Evolutionary conservation across 768 basidiomycete genomes (phyloP).

Genomic region (Scleroderma bovista): DNA sequence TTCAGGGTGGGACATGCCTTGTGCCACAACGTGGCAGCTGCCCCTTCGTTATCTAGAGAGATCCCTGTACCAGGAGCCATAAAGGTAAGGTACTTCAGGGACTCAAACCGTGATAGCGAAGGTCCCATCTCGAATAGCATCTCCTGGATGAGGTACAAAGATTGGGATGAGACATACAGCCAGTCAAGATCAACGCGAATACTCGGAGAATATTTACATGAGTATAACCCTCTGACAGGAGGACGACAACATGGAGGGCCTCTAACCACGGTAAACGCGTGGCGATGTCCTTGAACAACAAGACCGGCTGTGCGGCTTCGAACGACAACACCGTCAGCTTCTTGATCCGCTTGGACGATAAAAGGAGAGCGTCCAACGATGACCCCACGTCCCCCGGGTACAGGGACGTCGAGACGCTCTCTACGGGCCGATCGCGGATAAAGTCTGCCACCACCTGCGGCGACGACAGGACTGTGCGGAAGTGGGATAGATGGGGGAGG

Average conservation of each 20-base stretch:
- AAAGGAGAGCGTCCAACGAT: conserved; percentile 40
- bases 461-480: conserved; percentile 52
- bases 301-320: conserved; percentile 39
- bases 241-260: conserved; percentile 55
- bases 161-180: too few species aligned
- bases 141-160: conserved; percentile 25
- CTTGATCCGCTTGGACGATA: conserved; percentile 35
- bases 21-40: conserved; percentile 53
- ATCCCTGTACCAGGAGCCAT: conserved; percentile 38
- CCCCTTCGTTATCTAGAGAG: conserved; percentile 37
- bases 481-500: conserved; percentile 42
- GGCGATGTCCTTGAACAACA: conserved; percentile 44
- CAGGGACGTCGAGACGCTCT: conserved; percentile 48
- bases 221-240: conserved; percentile 40
- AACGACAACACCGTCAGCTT: conserved; percentile 57
- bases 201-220: conserved; percentile 31
- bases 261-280: conserved; percentile 45
- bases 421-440: conserved; percentile 43
- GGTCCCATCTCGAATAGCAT: conserved; percentile 37
- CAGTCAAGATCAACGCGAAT: too few species aligned
- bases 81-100: conserved; percentile 49
- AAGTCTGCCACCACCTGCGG: conserved; percentile 41
- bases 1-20: conserved; percentile 52
- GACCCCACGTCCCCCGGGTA: conserved; percentile 35
- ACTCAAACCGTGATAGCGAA: conserved; percentile 38